Evolutionary conservation across 768 basidiomycete genomes (phyloP).

Genomic region (Podaxis pistillaris): DNA sequence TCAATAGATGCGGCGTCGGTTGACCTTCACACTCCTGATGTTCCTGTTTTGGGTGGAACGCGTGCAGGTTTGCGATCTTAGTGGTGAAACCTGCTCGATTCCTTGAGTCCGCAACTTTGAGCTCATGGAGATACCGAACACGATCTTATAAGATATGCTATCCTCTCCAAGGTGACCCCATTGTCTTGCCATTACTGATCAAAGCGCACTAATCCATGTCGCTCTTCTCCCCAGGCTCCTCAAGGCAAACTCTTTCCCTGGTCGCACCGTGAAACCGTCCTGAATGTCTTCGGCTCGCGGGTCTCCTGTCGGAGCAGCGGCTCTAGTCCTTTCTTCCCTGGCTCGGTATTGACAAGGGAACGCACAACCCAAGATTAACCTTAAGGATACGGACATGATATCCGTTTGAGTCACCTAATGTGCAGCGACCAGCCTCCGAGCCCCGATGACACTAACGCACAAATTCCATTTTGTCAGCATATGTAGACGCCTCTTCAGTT

Average conservation of each 20-base stretch:
- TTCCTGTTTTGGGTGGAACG: conserved; percentile 70
- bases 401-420: background rate
- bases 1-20: background rate
- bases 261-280: conserved; percentile 57
- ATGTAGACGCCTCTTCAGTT: background rate
- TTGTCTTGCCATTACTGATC: conserved; percentile 36
- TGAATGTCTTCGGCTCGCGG: conserved; percentile 55
- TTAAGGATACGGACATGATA: conserved; percentile 36
- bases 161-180: conserved; percentile 9
- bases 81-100: no score
- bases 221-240: conserved; percentile 61
- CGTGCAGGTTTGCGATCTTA: conserved; percentile 68
- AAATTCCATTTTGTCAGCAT: conserved; percentile 4
- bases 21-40: conserved; percentile 15
- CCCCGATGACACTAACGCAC: conserved; percentile 14
- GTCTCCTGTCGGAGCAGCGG: conserved; percentile 37
- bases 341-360: conserved; percentile 45
- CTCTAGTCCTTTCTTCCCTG: conserved; percentile 42
- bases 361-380: conserved; percentile 53
- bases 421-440: conserved; percentile 16
- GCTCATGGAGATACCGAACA: conserved; percentile 74
- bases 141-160: conserved; percentile 59
- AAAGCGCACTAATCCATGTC: conserved; percentile 73
- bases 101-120: no score
- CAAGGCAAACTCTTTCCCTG: conserved; percentile 61